phyloP scores from a whole-genome alignment of 2,329 filamentous ascomycete species.

The Neurospora sp. region DNA sequence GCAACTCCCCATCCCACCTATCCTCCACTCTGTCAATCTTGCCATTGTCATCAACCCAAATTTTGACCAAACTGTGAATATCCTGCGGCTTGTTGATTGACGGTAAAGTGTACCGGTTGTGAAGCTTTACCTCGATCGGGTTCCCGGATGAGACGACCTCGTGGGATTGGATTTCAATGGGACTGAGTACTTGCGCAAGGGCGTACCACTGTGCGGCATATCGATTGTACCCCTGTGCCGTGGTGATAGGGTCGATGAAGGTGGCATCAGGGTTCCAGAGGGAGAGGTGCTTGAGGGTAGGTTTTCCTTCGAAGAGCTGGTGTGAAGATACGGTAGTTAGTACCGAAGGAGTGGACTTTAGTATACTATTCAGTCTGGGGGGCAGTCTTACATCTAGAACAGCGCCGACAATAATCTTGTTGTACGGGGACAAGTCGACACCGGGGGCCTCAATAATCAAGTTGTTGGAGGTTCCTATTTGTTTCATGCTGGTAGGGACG shows the following conservation, averaged over 20 bases:
- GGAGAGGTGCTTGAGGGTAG: conserved; percentile 46
- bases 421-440: conserved; percentile 36
- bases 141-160: conserved; percentile 44
- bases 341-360: neutral
- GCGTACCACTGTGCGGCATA: conserved; percentile 45
- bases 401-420: conserved; percentile 45
- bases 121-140: conserved; percentile 44
- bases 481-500: neutral
- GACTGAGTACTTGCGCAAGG: conserved; percentile 44
- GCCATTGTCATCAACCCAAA: conserved; percentile 23
- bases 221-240: conserved; percentile 43
- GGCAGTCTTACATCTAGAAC: conserved; percentile 40
- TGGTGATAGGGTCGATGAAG: conserved; percentile 49
- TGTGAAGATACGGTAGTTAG: neutral
- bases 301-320: conserved; percentile 48
- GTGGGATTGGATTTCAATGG: conserved; percentile 45
- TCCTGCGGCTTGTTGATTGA: conserved; percentile 23
- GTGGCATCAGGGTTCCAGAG: conserved; percentile 49
- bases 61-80: conserved; percentile 23
- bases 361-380: neutral
- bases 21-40: conserved; percentile 28
- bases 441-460: conserved; percentile 41
- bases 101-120: conserved; percentile 27
- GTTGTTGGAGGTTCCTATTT: conserved; percentile 25
- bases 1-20: conserved; percentile 26